Conservation (phyloP, 164 flowering plant genomes). For the Chimonanthus praecox region DNA sequence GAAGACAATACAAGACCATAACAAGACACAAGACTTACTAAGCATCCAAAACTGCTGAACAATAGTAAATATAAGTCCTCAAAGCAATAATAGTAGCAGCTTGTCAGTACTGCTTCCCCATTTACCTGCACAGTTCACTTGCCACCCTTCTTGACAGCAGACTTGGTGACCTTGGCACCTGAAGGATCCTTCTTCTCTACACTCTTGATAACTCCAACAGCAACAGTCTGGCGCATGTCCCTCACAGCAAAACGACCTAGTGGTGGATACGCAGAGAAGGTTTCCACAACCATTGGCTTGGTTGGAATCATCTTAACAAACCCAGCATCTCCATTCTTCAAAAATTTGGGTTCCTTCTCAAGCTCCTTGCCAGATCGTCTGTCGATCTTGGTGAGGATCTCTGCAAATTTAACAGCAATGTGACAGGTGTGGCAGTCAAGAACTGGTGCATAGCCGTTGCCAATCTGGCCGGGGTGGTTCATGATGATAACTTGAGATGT, state of each 20-base stretch:
- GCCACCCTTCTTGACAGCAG: conserved; percentile 50
- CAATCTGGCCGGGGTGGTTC: conserved; percentile 79
- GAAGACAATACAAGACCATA: neutral
- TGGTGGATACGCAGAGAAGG: conserved; percentile 30
- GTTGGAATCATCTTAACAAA: conserved; percentile 66
- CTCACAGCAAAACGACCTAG: conserved; percentile 82
- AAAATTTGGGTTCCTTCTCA: conserved; percentile 56
- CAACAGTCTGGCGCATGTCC: conserved; percentile 70
- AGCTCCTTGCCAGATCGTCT: conserved; percentile 54
- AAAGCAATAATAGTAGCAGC: neutral
- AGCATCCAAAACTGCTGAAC: neutral
- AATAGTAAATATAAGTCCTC: neutral
- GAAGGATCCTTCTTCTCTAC: conserved; percentile 66
- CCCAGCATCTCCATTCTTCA: conserved; percentile 62
- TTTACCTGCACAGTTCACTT: conserved; percentile 11
- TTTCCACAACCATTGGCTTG: conserved; percentile 22
- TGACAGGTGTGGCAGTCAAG: conserved; percentile 71
- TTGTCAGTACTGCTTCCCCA: neutral
- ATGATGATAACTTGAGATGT: conserved; percentile 72
- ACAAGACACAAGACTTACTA: neutral
- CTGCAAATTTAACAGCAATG: conserved; percentile 67
- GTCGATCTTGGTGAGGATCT: conserved; percentile 47
- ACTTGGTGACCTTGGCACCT: conserved; percentile 71
- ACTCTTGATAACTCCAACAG: conserved; percentile 67
- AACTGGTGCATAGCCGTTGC: conserved; percentile 65